These are phyloP conservation scores for Fusarium verrucosum DNA, from an alignment of 2,329 filamentous ascomycete species.

Conservation along the genomic window DNA sequence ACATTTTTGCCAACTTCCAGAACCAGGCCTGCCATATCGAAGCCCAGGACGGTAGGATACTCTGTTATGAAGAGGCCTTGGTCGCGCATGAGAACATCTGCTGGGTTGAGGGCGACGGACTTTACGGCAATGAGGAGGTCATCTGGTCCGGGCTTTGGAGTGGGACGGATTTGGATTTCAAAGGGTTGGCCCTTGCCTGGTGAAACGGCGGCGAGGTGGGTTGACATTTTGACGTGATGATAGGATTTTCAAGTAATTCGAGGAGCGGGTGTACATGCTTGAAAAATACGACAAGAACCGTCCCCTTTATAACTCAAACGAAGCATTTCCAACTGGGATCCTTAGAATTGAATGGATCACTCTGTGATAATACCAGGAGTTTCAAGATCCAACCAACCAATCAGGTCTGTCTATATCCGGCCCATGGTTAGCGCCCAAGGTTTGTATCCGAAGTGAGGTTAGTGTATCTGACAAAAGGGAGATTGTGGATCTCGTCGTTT, in stretches of 20 bases:
- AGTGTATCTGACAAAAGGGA: slow-evolving; percentile 11
- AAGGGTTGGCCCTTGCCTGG: slow-evolving; percentile 51
- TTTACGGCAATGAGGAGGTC: slow-evolving; percentile 60
- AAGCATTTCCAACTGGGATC: rapidly evolving
- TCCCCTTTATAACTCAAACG: slow-evolving; percentile 4
- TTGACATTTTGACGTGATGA: slow-evolving; percentile 42
- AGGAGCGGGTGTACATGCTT: background rate
- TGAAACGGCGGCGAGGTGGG: slow-evolving; percentile 54
- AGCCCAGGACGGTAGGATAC: slow-evolving; percentile 55
- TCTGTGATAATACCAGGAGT: background rate
- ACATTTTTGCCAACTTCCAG: slow-evolving; percentile 54
- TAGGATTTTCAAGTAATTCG: background rate
- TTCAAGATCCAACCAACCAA: slow-evolving; percentile 35
- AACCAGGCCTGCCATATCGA: slow-evolving; percentile 56
- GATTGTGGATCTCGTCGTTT: background rate
- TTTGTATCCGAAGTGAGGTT: slow-evolving; percentile 24
- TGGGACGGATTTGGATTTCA: slow-evolving; percentile 50
- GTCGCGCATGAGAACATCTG: slow-evolving; percentile 55
- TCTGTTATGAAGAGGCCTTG: slow-evolving; percentile 52
- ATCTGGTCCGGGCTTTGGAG: slow-evolving; percentile 55
- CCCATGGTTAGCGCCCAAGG: slow-evolving; percentile 39
- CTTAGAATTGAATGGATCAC: background rate
- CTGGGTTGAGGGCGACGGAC: slow-evolving; percentile 59
- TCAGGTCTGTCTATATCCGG: slow-evolving; percentile 41
- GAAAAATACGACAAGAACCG: rapidly evolving